Evolutionary conservation across 306 rosid genomes (phyloP), one percentile per base, ranked within the genome.

Genomic region (Glycyrrhiza uralensis): DNA sequence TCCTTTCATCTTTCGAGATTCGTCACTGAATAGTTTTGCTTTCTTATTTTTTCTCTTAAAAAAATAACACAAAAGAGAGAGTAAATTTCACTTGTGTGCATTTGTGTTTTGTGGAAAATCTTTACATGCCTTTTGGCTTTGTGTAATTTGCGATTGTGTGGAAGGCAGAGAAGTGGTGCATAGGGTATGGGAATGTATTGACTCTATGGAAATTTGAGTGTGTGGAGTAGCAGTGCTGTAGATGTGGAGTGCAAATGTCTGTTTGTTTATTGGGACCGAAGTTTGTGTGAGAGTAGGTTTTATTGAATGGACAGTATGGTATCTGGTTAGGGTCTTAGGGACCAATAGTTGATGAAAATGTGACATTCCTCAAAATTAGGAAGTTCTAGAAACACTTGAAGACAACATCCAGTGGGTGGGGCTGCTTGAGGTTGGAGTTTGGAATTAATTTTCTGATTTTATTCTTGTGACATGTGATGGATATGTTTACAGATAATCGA

Each of bases 301-400:
- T 56, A 6, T 26, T 54, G n/a, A 62, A 45, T 64, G 24, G 18
- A 35, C 1, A 10, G 32, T 45, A 36, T 51, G 55, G 35, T 26
- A 46, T 45, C 33, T 69, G 4, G 62, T 80, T 42, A 62, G 77
- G 73, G 73, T 26, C 44, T 80, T 42, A 62, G 74, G 73, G 73
- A 36, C 42, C 19, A 30, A 4, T 52, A 7, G 8, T 52, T 17
- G 9, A 32, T 36, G 68, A 54, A 70, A 75, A 19, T 54, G 28
- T 33, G 17, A 35, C n/a, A 6, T 76, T 64, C 49, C 62, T 49
- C 14, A 15, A 71, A 64, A 36, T 57, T 71, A 13, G 72, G 36
- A 81, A 55, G 60, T 62, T 51, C 0, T 60, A 11, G 42, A 33
- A 29, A 8, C 66, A 22, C 18, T 26, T 29, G 36, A 57, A 18